Conservation (phyloP, 1,284 basidiomycete genomes). For the Apiotrichum sp. region DNA sequence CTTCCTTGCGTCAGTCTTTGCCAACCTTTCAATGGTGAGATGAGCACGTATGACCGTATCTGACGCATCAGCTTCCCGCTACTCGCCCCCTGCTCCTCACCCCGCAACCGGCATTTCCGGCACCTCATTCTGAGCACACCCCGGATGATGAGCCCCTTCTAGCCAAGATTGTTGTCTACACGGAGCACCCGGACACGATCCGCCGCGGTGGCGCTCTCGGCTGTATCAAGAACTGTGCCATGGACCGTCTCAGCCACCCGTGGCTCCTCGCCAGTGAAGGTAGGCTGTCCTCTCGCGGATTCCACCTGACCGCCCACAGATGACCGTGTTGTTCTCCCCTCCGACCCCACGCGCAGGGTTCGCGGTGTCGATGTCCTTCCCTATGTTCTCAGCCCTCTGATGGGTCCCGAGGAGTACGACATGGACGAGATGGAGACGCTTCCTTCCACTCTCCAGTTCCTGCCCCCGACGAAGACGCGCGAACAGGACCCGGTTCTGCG, state of each 20-base stretch:
- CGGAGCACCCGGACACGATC: slow-evolving; percentile 78
- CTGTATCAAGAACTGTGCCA: slow-evolving; percentile 60
- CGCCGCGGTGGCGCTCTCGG: slow-evolving; percentile 78
- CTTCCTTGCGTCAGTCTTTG: slow-evolving; percentile 86
- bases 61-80: slow-evolving; percentile 29
- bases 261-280: slow-evolving; percentile 41
- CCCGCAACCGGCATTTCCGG: slow-evolving; percentile 43
- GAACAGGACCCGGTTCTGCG: slow-evolving; percentile 76
- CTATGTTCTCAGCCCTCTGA: slow-evolving; percentile 79
- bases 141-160: slow-evolving; percentile 64
- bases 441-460: slow-evolving; percentile 79
- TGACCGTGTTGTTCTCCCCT: slow-evolving; percentile 43
- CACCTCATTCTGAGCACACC: slow-evolving; percentile 24
- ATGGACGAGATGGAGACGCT: slow-evolving; percentile 86
- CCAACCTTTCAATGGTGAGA: slow-evolving; percentile 73
- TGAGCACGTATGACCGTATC: slow-evolving; percentile 8
- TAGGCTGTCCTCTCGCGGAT: too few species aligned
- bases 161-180: slow-evolving; percentile 73
- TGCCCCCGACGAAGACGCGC: slow-evolving; percentile 74
- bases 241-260: slow-evolving; percentile 42
- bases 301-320: slow-evolving; percentile 7
- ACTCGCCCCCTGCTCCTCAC: slow-evolving; percentile 37
- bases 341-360: slow-evolving; percentile 49
- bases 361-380: slow-evolving; percentile 77
- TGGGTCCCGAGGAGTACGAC: slow-evolving; percentile 90